Evolutionary conservation across 768 basidiomycete genomes (phyloP).

Genomic region (Amanita subjunquillea): DNA sequence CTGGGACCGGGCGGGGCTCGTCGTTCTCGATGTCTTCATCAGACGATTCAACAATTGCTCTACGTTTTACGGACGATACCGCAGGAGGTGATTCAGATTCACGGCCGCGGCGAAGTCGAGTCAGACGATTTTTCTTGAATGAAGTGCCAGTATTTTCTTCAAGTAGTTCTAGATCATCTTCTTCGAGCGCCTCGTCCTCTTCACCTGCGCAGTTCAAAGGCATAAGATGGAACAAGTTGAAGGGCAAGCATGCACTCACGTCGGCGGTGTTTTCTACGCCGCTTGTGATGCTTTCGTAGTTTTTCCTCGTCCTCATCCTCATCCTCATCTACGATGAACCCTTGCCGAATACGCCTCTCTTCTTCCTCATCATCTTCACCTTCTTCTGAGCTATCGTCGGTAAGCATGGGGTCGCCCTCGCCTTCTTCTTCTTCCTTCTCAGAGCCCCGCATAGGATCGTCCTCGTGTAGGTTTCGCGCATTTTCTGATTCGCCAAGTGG

Average conservation of each 20-base stretch:
- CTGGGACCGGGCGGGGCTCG: conserved; percentile 48
- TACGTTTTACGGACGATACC: conserved; percentile 50
- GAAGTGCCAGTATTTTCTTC: conserved; percentile 85
- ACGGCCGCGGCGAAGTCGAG: conserved; percentile 59
- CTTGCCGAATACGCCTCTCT: conserved; percentile 66
- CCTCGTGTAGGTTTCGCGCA: conserved; percentile 23
- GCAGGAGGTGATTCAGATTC: conserved; percentile 61
- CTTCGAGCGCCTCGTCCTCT: conserved; percentile 70
- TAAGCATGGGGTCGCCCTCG: conserved; percentile 45
- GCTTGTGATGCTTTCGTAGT: conserved; percentile 50
- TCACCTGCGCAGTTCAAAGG: conserved; percentile 20
- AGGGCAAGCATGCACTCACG: conserved; percentile 22
- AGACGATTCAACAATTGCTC: conserved; percentile 55
- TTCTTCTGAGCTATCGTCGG: conserved; percentile 84
- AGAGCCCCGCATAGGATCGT: conserved; percentile 54
- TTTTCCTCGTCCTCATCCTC: conserved; percentile 73
- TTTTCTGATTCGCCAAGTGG: conserved; percentile 24
- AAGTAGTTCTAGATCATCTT: conserved; percentile 84
- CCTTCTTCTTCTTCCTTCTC: conserved; percentile 46
- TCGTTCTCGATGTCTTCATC: conserved; percentile 66
- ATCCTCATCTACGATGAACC: conserved; percentile 87
- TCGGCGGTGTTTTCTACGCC: conserved; percentile 55
- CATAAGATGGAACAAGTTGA: conserved; percentile 3
- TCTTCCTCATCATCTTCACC: conserved; percentile 90
- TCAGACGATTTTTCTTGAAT: conserved; percentile 62